Percentiles rank a stretch among this genome's conserved stretches.
These are phyloP conservation scores for Knoxdaviesia proteae DNA, from an alignment of 2,329 filamentous ascomycete genomes.

Conservation along the genomic window DNA sequence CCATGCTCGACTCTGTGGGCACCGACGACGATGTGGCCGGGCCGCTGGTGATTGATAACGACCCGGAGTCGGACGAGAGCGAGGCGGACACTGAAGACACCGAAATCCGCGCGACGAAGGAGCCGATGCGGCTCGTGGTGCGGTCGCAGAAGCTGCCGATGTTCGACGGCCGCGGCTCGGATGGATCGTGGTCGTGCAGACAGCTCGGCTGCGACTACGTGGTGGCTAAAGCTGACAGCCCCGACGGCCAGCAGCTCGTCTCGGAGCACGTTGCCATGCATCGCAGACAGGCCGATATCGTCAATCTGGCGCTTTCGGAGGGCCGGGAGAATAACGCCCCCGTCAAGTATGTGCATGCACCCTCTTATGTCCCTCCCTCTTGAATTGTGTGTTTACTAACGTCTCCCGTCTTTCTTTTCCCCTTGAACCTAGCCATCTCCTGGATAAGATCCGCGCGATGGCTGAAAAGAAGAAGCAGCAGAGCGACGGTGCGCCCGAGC, in stretches of 20 bases:
- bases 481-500: too few species aligned
- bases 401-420: constrained; percentile 1
- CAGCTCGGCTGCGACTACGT: constrained; percentile 43
- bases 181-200: constrained; percentile 45
- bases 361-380: constrained; percentile 12
- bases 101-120: background rate
- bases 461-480: background rate
- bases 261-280: constrained; percentile 38
- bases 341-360: constrained; percentile 27
- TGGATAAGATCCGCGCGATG: constrained; percentile 24
- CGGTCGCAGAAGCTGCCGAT: constrained; percentile 28
- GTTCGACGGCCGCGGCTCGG: constrained; percentile 27
- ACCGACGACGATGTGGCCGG: too few species aligned
- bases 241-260: constrained; percentile 33
- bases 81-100: background rate
- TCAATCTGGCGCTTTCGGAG: constrained; percentile 33
- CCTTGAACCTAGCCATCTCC: constrained; percentile 23
- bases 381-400: constrained; percentile 10
- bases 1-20: too few species aligned
- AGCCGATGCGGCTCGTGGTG: constrained; percentile 16
- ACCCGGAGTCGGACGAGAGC: too few species aligned
- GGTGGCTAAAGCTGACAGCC: constrained; percentile 38
- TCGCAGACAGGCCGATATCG: constrained; percentile 28
- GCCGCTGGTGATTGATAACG: too few species aligned
- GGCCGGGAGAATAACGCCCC: constrained; percentile 30